A percentile compares a stretch with the other conserved stretches of the same genome.
Evolutionary conservation across 345 rosid species (phyloP).

Genomic region (Hirschfeldia incana): DNA sequence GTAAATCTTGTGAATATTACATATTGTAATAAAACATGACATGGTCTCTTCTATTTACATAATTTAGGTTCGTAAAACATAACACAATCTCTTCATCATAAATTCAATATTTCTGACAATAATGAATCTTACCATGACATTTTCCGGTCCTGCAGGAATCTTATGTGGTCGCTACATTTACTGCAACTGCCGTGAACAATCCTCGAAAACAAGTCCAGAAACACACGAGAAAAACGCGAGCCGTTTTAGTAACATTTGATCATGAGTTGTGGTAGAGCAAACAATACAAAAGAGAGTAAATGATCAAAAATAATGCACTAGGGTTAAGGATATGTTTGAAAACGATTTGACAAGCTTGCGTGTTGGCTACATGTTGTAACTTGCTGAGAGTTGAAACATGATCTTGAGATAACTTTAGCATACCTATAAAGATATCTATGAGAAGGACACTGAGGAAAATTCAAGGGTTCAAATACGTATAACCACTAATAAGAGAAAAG

Average conservation of each 20-base stretch:
- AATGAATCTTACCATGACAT: neutral
- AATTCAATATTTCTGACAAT: neutral
- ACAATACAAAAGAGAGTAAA: conserved; percentile 26
- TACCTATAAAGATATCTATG: conserved; percentile 5
- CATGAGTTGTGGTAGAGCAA: conserved; percentile 18
- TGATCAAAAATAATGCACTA: conserved; percentile 19
- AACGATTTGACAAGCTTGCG: conserved; percentile 29
- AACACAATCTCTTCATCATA: no score
- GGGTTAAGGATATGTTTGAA: conserved; percentile 18
- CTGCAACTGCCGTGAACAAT: neutral
- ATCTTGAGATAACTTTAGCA: conserved; percentile 7
- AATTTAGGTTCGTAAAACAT: neutral
- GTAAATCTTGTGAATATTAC: neutral
- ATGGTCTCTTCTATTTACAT: neutral
- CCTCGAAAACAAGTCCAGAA: conserved; percentile 9
- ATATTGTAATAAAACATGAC: neutral
- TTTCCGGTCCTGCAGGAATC: neutral
- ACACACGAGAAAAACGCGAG: neutral
- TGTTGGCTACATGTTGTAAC: conserved; percentile 30
- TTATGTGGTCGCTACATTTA: neutral
- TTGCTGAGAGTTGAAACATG: conserved; percentile 22
- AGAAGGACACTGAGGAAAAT: conserved; percentile 18
- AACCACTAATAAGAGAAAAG: neutral
- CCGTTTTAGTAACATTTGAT: neutral
- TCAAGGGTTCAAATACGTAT: neutral